A percentile compares a stretch with the other conserved stretches of the same genome.
phyloP scores from a whole-genome alignment of 1,284 basidiomycete genomes.

The Melampsora americana region DNA sequence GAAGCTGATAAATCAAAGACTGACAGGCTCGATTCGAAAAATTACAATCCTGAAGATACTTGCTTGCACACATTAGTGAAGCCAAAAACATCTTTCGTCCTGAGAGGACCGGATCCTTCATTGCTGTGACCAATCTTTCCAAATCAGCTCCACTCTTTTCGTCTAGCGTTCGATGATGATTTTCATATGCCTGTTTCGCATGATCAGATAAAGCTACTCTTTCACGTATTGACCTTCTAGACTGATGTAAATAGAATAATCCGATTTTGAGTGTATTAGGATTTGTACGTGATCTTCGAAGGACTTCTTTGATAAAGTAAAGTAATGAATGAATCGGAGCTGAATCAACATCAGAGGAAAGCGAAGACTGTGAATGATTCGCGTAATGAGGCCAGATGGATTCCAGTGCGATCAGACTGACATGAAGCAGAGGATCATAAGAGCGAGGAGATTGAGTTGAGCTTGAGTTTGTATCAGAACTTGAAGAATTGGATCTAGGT shows the following conservation, averaged over 20 bases:
- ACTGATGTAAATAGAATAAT: slow-evolving; percentile 52
- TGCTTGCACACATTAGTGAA: slow-evolving; percentile 78
- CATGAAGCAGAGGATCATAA: slow-evolving; percentile 6
- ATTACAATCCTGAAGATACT: slow-evolving; percentile 86
- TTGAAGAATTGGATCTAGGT: too few species aligned
- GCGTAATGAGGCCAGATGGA: slow-evolving; percentile 23
- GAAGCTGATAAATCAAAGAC: neutral
- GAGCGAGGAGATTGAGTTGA: neutral
- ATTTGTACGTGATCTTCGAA: slow-evolving; percentile 50
- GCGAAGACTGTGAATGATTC: too few species aligned
- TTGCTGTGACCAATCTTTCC: neutral
- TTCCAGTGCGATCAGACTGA: slow-evolving; percentile 19
- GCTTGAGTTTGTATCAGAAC: neutral
- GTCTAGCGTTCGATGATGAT: neutral
- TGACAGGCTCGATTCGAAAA: slow-evolving; percentile 66
- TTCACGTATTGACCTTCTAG: slow-evolving; percentile 47
- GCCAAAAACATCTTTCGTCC: slow-evolving; percentile 83
- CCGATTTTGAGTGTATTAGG: slow-evolving; percentile 51
- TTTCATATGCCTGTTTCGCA: slow-evolving; percentile 3
- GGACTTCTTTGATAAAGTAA: slow-evolving; percentile 48
- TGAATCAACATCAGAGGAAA: neutral
- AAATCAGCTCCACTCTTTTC: neutral
- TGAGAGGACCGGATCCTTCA: slow-evolving; percentile 66
- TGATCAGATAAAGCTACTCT: slow-evolving; percentile 46
- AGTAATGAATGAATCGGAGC: neutral